These are phyloP conservation scores for Balamuthia mandrillaris DNA, from an alignment of 208 protist genomes.

Conservation along the genomic window DNA sequence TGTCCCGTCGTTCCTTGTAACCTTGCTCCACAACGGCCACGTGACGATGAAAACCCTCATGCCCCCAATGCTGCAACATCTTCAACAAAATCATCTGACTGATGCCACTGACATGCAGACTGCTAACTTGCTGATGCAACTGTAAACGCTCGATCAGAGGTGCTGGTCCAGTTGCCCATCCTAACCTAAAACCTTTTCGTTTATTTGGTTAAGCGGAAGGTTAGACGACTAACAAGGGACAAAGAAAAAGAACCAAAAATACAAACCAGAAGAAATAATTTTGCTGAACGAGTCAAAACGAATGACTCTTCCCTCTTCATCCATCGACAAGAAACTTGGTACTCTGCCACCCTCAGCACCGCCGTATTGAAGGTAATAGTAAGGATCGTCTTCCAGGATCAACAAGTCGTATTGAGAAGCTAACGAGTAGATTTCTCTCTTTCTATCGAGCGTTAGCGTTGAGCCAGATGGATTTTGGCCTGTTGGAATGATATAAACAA, in stretches of 20 bases:
- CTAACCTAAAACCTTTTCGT: constrained; percentile 59
- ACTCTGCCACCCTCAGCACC: background rate
- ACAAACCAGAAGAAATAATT: constrained; percentile 63
- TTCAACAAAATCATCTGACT: constrained; percentile 7
- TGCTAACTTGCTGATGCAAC: constrained; percentile 33
- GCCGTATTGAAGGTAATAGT: constrained; percentile 70
- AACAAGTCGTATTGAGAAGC: constrained; percentile 59
- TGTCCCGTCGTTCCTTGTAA: constrained; percentile 54
- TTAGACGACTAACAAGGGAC: background rate
- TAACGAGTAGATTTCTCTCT: constrained; percentile 56
- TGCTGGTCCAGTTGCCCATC: constrained; percentile 58
- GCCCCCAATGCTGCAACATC: constrained; percentile 44
- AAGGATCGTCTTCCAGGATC: constrained; percentile 80
- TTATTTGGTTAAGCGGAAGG: background rate
- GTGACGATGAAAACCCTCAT: constrained; percentile 61
- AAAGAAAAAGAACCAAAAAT: too few relatives aligned
- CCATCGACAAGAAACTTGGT: constrained; percentile 60
- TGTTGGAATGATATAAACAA: constrained; percentile 61
- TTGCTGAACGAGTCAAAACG: constrained; percentile 78
- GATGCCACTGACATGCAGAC: constrained; percentile 60
- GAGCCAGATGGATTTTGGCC: constrained; percentile 74
- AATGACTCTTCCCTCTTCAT: constrained; percentile 68
- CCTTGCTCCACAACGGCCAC: constrained; percentile 44
- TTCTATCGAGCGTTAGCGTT: constrained; percentile 55
- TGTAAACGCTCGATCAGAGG: constrained; percentile 41